phyloP scores from a whole-genome alignment of 2,329 filamentous ascomycete genomes.

The Parastagonospora avenae region DNA sequence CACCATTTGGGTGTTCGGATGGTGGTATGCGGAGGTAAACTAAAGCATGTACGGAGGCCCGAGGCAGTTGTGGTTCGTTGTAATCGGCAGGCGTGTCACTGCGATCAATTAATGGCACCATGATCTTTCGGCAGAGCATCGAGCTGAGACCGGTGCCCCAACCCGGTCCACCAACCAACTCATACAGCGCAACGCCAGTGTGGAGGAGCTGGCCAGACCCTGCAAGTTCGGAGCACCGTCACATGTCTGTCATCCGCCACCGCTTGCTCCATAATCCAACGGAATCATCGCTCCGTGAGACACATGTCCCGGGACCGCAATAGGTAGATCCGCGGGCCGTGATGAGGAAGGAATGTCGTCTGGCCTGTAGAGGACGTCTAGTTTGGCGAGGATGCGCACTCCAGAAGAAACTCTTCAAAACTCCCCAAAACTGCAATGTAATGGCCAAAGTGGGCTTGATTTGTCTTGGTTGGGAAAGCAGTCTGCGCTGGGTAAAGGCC shows the following conservation, averaged over 20 bases:
- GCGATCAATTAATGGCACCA: constrained; percentile 16
- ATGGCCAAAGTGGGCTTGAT: too few relatives aligned
- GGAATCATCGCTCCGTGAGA: constrained; percentile 9
- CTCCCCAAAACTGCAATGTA: too few relatives aligned
- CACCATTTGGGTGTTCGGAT: not conserved
- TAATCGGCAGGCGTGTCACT: constrained; percentile 20
- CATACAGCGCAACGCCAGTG: constrained; percentile 21
- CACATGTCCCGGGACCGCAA: constrained; percentile 6
- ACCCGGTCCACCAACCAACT: constrained; percentile 24
- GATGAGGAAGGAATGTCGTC: not conserved
- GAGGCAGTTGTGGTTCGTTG: not conserved
- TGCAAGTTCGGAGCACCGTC: constrained; percentile 23
- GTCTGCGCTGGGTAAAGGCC: too few relatives aligned
- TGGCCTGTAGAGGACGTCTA: not conserved
- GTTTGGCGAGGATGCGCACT: too few relatives aligned
- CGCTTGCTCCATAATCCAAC: constrained; percentile 5
- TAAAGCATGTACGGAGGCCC: not conserved
- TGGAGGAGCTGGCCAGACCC: constrained; percentile 19
- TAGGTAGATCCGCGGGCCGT: not conserved
- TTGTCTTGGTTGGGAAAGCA: too few relatives aligned
- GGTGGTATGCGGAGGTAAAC: not conserved
- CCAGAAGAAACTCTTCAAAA: too few relatives aligned
- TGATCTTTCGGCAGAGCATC: constrained; percentile 19
- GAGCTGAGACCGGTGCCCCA: constrained; percentile 18
- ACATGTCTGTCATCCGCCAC: constrained; percentile 7